Evolutionary conservation across 805 yeast genomes (phyloP).

Genomic region (Yueomyces sp.): DNA sequence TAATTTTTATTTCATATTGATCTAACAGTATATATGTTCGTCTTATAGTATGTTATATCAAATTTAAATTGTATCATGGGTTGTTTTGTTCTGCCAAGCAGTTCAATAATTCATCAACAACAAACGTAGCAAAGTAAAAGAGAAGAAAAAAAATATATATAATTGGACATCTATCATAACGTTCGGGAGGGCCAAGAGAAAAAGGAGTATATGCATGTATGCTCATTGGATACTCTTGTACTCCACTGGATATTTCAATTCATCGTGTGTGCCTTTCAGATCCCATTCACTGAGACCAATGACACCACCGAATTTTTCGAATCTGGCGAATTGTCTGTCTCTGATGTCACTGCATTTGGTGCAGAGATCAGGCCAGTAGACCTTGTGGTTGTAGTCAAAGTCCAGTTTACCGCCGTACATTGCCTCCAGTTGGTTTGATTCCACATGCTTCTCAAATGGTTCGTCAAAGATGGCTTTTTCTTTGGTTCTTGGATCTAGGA

Average conservation of each 20-base stretch:
- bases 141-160: not conserved
- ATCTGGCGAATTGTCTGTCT: conserved; percentile 26
- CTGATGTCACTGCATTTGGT: conserved; percentile 29
- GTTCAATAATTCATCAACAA: too few species aligned
- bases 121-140: too few species aligned
- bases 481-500: conserved; percentile 45
- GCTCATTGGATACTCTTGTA: not conserved
- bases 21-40: too few species aligned
- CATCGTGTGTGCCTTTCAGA: conserved; percentile 26
- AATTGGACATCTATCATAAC: not conserved
- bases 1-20: too few species aligned
- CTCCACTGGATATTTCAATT: conserved; percentile 14
- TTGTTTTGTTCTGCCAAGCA: too few species aligned
- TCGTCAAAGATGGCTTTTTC: conserved; percentile 45
- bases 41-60: too few species aligned
- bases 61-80: too few species aligned
- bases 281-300: conserved; percentile 47
- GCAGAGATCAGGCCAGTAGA: conserved; percentile 40
- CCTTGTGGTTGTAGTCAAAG: conserved; percentile 38
- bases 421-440: conserved; percentile 37
- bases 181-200: not conserved
- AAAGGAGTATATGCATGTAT: not conserved
- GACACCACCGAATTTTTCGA: conserved; percentile 28
- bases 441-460: conserved; percentile 42
- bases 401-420: conserved; percentile 34